Conservation (phyloP, 805 yeast genomes). For the Saturnispora mendoncae region DNA sequence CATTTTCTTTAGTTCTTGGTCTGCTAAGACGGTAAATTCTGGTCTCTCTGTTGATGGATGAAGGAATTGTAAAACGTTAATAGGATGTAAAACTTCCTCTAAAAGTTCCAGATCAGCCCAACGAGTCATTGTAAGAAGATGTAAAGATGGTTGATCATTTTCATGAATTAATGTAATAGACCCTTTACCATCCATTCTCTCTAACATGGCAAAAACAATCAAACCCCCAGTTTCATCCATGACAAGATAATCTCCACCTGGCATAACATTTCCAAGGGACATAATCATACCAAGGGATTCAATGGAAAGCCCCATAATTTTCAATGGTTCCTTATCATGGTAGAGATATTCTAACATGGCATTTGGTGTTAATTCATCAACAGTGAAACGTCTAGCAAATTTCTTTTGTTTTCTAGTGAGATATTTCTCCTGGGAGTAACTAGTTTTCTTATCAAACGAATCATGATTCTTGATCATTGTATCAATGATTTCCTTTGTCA, state of each 20-base stretch:
- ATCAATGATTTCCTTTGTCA: slow-evolving; percentile 72
- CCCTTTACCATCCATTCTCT: slow-evolving; percentile 78
- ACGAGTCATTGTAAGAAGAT: slow-evolving; percentile 59
- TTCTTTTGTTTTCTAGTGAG: slow-evolving; percentile 86
- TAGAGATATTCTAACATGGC: slow-evolving; percentile 60
- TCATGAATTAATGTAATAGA: slow-evolving; percentile 72
- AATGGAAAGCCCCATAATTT: slow-evolving; percentile 71
- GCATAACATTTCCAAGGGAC: slow-evolving; percentile 71
- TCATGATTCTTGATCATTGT: slow-evolving; percentile 76
- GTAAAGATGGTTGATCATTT: slow-evolving; percentile 83
- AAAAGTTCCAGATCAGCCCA: slow-evolving; percentile 33
- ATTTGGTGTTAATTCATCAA: slow-evolving; percentile 65
- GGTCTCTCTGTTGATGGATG: slow-evolving; percentile 60
- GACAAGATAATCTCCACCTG: slow-evolving; percentile 83
- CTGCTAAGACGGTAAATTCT: slow-evolving; percentile 36
- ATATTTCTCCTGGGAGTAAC: slow-evolving; percentile 86
- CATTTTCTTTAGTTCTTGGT: slow-evolving; percentile 46
- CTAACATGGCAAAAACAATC: slow-evolving; percentile 76
- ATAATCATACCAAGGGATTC: slow-evolving; percentile 75
- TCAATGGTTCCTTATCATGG: slow-evolving; percentile 64
- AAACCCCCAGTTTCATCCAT: slow-evolving; percentile 94
- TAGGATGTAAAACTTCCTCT: slow-evolving; percentile 37
- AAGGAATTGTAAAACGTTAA: slow-evolving; percentile 71
- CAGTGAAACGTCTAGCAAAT: slow-evolving; percentile 76
- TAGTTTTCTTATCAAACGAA: slow-evolving; percentile 81